Percentiles rank a stretch among this genome's conserved stretches.
phyloP scores from a whole-genome alignment of 768 basidiomycete species.

The Mycena latifolia region DNA sequence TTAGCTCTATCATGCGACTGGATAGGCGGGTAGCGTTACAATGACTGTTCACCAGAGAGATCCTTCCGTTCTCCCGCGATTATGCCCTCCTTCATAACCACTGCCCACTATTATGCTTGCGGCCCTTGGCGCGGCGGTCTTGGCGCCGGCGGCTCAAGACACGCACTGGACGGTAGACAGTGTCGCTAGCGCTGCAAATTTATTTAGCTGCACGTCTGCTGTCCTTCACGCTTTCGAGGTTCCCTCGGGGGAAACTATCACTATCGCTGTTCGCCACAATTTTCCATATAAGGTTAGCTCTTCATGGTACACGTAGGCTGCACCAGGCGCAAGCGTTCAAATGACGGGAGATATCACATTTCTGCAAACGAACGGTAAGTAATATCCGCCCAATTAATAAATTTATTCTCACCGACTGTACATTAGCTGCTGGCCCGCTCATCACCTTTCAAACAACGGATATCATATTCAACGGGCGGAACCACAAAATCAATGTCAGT shows the following conservation, averaged over 20 bases:
- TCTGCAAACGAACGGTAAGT: conserved; percentile 28
- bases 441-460: conserved; percentile 29
- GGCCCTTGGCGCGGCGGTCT: no score
- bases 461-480: conserved; percentile 29
- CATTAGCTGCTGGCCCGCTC: conserved; percentile 30
- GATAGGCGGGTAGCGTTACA: no score
- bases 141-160: neutral
- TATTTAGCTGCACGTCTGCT: conserved; percentile 30
- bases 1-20: neutral
- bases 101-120: no score
- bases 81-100: conserved; percentile 10
- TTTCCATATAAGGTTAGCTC: neutral
- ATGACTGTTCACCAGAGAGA: neutral
- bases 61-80: neutral
- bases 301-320: conserved; percentile 36
- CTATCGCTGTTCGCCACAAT: conserved; percentile 7
- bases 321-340: conserved; percentile 46
- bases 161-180: conserved; percentile 24
- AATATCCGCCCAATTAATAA: no score
- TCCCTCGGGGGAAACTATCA: neutral
- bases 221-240: conserved; percentile 30
- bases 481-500: conserved; percentile 28
- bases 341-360: conserved; percentile 35
- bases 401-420: no score
- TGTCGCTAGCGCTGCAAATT: conserved; percentile 27